Conservation (phyloP, 164 flowering plant genomes). For the Brasenia schreberi region DNA sequence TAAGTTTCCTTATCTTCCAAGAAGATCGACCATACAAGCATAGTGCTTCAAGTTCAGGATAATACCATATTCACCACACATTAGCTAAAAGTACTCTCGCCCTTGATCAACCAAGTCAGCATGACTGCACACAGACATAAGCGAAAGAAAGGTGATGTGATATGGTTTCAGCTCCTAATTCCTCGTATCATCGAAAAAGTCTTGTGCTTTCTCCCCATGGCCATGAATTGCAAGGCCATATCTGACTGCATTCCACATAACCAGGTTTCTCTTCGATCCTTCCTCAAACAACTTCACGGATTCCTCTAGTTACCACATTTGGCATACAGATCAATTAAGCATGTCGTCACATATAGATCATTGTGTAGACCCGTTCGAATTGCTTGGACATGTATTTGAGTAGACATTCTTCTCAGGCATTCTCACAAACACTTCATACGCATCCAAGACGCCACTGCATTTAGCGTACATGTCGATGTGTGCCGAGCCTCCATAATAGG, state of each 20-base stretch:
- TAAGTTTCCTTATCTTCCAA: too few relatives aligned
- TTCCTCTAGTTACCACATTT: conserved; percentile 57
- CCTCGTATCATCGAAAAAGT: conserved; percentile 36
- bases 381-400: conserved; percentile 16
- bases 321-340: conserved; percentile 57
- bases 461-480: too few relatives aligned
- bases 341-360: conserved; percentile 47
- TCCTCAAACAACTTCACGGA: conserved; percentile 31
- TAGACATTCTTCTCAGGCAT: too few relatives aligned
- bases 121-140: conserved; percentile 60
- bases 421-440: too few relatives aligned
- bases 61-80: conserved; percentile 34
- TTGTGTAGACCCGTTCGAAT: conserved; percentile 15
- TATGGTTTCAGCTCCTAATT: conserved; percentile 38
- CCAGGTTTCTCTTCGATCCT: conserved; percentile 25
- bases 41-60: too few relatives aligned
- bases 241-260: conserved; percentile 57
- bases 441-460: too few relatives aligned
- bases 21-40: too few relatives aligned
- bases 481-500: too few relatives aligned
- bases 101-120: conserved; percentile 52
- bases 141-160: conserved; percentile 41
- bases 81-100: conserved; percentile 24
- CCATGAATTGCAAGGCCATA: conserved; percentile 58
- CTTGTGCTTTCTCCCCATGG: conserved; percentile 29